Evolutionary conservation across 2,329 filamentous ascomycete species (phyloP).

Genomic region (Metarhizium humberi): DNA sequence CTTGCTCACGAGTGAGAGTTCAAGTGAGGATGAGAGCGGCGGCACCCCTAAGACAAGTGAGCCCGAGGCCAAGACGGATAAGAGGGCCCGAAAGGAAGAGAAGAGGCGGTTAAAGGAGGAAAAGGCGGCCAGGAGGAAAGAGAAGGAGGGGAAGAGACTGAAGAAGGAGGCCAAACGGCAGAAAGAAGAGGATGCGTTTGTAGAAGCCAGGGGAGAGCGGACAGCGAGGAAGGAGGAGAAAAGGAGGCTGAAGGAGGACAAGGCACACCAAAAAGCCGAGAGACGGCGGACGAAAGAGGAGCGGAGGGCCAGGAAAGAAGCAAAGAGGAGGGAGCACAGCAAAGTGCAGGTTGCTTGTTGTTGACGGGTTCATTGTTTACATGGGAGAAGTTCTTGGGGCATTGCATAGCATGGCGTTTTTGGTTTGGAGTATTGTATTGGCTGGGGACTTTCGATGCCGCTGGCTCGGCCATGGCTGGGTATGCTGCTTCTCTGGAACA

Average conservation of each 20-base stretch:
- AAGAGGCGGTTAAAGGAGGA: constrained; percentile 7
- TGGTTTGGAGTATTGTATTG: not conserved
- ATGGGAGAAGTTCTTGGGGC: not conserved
- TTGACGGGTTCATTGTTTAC: not conserved
- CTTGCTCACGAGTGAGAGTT: constrained; percentile 25
- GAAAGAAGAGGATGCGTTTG: not conserved
- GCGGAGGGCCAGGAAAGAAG: constrained; percentile 34
- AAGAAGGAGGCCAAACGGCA: constrained; percentile 16
- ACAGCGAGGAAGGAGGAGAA: constrained; percentile 25
- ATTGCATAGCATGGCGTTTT: constrained; percentile 7
- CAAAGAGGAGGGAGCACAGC: constrained; percentile 27
- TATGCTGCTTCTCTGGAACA: too few relatives aligned
- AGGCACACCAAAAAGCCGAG: constrained; percentile 13
- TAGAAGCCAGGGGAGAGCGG: constrained; percentile 33
- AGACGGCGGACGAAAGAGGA: constrained; percentile 26
- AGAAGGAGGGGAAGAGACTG: constrained; percentile 3
- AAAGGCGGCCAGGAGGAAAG: constrained; percentile 16
- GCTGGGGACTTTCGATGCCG: not conserved
- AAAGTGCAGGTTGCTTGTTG: constrained; percentile 13
- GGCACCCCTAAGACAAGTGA: constrained; percentile 14
- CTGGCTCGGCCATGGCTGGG: too few relatives aligned
- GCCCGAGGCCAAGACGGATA: constrained; percentile 16
- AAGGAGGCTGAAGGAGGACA: constrained; percentile 18
- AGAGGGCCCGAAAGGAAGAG: not conserved
- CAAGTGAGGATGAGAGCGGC: constrained; percentile 19